phyloP scores from a whole-genome alignment of 768 basidiomycete genomes.

The Hysterangium stoloniferum region DNA sequence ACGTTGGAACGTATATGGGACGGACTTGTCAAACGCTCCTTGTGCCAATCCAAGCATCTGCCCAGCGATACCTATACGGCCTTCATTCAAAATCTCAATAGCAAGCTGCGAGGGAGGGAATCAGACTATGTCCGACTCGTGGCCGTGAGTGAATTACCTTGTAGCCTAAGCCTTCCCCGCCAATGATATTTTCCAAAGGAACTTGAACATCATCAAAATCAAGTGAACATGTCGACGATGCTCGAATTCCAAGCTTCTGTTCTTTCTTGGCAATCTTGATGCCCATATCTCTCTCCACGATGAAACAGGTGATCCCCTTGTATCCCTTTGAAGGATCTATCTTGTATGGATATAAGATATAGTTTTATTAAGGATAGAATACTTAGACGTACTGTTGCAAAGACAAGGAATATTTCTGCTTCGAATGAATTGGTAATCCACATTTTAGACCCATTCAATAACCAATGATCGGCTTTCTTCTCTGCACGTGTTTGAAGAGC shows the following conservation, averaged over 20 bases:
- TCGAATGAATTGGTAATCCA: conserved; percentile 97
- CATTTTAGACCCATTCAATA: conserved; percentile 97
- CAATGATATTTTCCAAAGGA: conserved; percentile 83
- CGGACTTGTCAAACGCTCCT: conserved; percentile 91
- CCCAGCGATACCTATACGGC: conserved; percentile 94
- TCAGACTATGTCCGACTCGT: neutral
- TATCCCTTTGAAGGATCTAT: conserved; percentile 88
- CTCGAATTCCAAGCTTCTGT: conserved; percentile 94
- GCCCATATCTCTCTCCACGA: conserved; percentile 95
- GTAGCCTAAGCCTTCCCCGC: conserved; percentile 88
- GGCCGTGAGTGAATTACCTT: too few species aligned
- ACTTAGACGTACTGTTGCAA: conserved; percentile 73
- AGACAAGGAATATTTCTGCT: conserved; percentile 87
- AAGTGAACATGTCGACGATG: conserved; percentile 90
- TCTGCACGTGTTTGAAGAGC: conserved; percentile 89
- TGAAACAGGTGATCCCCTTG: conserved; percentile 98
- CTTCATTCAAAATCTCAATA: conserved; percentile 95
- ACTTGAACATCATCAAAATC: conserved; percentile 90
- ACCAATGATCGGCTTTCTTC: conserved; percentile 78
- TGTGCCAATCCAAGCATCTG: conserved; percentile 99
- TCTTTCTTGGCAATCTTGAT: conserved; percentile 98
- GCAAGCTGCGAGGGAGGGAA: conserved; percentile 51
- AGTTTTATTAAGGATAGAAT: neutral
- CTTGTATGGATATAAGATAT: conserved; percentile 25
- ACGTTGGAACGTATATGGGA: conserved; percentile 92